phyloP scores from a whole-genome alignment of 371 early-diverging fungal genomes.

The Coemansia sp. region DNA sequence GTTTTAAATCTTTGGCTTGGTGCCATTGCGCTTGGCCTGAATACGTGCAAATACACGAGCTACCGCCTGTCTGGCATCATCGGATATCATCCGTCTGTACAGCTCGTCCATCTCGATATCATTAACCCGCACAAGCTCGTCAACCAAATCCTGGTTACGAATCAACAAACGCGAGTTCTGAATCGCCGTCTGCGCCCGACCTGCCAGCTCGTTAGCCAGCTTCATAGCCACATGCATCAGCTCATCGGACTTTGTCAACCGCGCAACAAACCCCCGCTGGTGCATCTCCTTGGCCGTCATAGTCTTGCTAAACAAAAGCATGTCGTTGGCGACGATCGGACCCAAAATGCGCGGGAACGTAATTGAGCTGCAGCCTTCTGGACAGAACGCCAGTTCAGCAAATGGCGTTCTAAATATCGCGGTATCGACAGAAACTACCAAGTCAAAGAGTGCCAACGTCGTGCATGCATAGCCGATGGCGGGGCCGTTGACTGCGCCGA shows the following conservation, averaged over 20 bases:
- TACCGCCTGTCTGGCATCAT: constrained; percentile 25
- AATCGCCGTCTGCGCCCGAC: constrained; percentile 22
- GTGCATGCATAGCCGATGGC: constrained; percentile 72
- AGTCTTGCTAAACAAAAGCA: constrained; percentile 27
- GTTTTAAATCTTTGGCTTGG: constrained; percentile 15
- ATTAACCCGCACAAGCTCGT: constrained; percentile 24
- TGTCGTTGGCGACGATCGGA: constrained; percentile 30
- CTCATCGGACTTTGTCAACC: constrained; percentile 19
- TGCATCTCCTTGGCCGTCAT: constrained; percentile 34
- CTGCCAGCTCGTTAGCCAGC: constrained; percentile 17
- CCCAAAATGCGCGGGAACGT: constrained; percentile 43
- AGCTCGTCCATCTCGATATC: constrained; percentile 37
- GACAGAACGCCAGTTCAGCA: constrained; percentile 35
- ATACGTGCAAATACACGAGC: constrained; percentile 12
- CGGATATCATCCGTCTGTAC: constrained; percentile 25
- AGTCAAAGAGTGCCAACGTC: constrained; percentile 66
- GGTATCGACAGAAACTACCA: constrained; percentile 57
- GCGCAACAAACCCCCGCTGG: constrained; percentile 20
- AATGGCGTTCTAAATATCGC: constrained; percentile 44
- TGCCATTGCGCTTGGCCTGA: constrained; percentile 5
- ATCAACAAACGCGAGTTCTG: constrained; percentile 16
- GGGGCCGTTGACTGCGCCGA: constrained; percentile 71
- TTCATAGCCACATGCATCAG: constrained; percentile 12
- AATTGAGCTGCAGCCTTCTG: constrained; percentile 42
- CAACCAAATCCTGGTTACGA: constrained; percentile 1